phyloP scores from a whole-genome alignment of 345 rosid genomes.

The Salix arbutifolia region DNA sequence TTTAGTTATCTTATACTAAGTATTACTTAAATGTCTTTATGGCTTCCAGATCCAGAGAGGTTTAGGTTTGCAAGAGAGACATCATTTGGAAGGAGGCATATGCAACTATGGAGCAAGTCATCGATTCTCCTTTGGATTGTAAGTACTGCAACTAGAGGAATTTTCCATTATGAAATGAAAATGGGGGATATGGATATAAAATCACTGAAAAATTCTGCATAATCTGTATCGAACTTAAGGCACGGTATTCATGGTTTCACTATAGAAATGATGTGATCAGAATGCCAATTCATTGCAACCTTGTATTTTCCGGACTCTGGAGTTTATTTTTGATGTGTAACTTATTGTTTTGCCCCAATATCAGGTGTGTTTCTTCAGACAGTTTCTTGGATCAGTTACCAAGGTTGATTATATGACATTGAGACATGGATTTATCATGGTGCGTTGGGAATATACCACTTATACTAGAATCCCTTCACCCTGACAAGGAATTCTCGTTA shows the following conservation, averaged over 20 bases:
- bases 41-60: constrained; percentile 72
- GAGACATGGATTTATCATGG: constrained; percentile 88
- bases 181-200: too few species aligned
- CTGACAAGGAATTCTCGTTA: not conserved
- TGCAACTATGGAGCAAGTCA: constrained; percentile 59
- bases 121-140: constrained; percentile 67
- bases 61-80: constrained; percentile 95
- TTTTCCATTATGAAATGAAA: not conserved
- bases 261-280: not conserved
- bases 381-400: constrained; percentile 77
- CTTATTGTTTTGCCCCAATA: not conserved
- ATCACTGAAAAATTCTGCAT: not conserved
- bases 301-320: not conserved
- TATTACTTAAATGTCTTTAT: not conserved
- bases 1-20: not conserved
- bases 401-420: constrained; percentile 81
- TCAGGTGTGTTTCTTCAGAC: constrained; percentile 93
- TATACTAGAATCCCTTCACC: not conserved
- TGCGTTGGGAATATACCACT: constrained; percentile 13
- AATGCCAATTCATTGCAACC: not conserved
- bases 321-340: not conserved
- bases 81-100: constrained; percentile 85
- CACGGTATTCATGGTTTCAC: not conserved
- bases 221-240: not conserved
- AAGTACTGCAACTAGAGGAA: constrained; percentile 12